A percentile compares a stretch with the other conserved stretches of the same genome.
These are phyloP conservation scores for Elaeis oleifera DNA, from an alignment of 202 grass and related monocot species.

Conservation along the genomic window DNA sequence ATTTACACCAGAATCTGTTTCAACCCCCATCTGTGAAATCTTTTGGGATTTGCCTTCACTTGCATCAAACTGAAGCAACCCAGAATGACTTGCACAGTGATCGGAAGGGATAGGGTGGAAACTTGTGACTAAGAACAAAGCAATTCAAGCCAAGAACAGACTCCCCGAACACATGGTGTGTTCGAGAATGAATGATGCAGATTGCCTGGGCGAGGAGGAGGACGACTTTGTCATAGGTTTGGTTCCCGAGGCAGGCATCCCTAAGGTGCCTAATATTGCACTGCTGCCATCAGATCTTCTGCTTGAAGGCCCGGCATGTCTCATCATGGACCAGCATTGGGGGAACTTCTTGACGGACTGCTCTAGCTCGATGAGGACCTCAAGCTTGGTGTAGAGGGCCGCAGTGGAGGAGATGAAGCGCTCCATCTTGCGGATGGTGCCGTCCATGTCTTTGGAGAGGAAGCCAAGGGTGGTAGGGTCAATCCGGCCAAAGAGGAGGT, in stretches of 20 bases:
- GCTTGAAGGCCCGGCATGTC: conserved; percentile 51
- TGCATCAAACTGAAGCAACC: conserved; percentile 16
- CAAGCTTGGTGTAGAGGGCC: conserved; percentile 64
- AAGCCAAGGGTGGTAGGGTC: conserved; percentile 18
- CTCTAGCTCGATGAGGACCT: conserved; percentile 72
- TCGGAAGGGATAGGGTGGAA: conserved; percentile 20
- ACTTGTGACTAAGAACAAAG: conserved; percentile 18
- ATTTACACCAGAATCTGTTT: neutral
- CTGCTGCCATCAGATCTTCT: conserved; percentile 62
- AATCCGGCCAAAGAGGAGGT: conserved; percentile 55
- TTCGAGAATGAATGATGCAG: conserved; percentile 60
- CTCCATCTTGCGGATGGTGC: conserved; percentile 75
- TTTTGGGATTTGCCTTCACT: conserved; percentile 27
- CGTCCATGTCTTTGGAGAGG: conserved; percentile 34
- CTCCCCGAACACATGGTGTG: conserved; percentile 64
- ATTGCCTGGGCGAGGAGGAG: conserved; percentile 67
- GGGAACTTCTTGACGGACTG: conserved; percentile 59
- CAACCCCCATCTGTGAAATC: conserved; percentile 22
- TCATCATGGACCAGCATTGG: conserved; percentile 40
- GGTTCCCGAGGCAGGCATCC: conserved; percentile 72
- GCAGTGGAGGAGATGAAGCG: conserved; percentile 59
- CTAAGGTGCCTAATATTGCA: conserved; percentile 59
- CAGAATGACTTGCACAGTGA: conserved; percentile 29
- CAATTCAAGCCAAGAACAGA: conserved; percentile 38
- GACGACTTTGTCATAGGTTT: conserved; percentile 73